Evolutionary conservation across 306 rosid species (phyloP), one percentile per base, ranked within the genome.

Genomic region (Lupinus albus): DNA sequence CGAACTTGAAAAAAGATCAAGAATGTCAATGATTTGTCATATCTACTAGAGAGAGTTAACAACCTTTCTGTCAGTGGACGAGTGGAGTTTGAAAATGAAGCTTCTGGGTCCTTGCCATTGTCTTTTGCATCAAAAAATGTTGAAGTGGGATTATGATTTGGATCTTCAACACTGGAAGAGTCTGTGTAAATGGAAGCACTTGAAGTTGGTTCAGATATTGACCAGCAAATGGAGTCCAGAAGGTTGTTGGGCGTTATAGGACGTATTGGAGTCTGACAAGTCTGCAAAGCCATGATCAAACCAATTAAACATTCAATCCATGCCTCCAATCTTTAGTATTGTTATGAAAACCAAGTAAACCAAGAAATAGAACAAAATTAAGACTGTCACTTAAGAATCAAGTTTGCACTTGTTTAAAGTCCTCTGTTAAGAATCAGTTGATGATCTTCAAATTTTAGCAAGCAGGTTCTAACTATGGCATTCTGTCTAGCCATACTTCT

Each of bases 211-310:
- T 94, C 99, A 1, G 96, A 90, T 57, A 90, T 75, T 13, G 99
- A 82, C 99, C 99, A 94, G 82, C 96, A 82, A 84, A 94, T 84
- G 47, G 95, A 84, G 73, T 94, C 99, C 67, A 94, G 85, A 72
- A 94, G 96, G 82, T 82, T 79, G 77, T 73, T 81, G 6, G 99
- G 96, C 39, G 91, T 88, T 74, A 94, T 85, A 35, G 97, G 99
- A 41, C 95, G 95, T 28, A 94, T 84, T 33, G 97, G 97, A 32
- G 84, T 90, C 82, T 94, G 97, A 83, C 91, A 90, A 6, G 96
- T 90, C 99, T 94, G 88, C 56, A 62, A 75, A 47, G 25, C 38
- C 28, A 55, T 13, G 53, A 35, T 32, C 57, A 68, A 30, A 73
- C 38, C 45, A 79, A 81, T 48, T 5, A 64, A 42, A 11, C 8